phyloP scores from a whole-genome alignment of 2,329 filamentous ascomycete species.

The Curvularia eragrostidis region DNA sequence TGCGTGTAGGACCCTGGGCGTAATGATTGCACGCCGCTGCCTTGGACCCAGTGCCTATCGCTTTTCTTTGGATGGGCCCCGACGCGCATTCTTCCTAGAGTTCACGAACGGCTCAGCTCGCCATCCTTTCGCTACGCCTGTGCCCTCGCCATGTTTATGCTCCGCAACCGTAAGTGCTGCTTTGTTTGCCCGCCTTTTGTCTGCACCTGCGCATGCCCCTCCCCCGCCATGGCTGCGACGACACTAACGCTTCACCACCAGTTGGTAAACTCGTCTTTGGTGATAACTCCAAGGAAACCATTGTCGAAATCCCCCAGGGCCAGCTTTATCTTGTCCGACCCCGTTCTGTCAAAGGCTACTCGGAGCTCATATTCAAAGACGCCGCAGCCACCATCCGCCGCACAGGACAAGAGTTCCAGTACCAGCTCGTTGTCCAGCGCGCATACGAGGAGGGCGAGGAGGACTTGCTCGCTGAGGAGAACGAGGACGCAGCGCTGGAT shows the following conservation, averaged over 20 bases:
- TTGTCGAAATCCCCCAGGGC: slow-evolving; percentile 93
- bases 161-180: slow-evolving; percentile 48
- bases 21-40: slow-evolving; percentile 24
- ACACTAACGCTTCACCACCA: slow-evolving; percentile 51
- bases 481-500: slow-evolving; percentile 79
- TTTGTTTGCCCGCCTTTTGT: slow-evolving; percentile 12
- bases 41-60: slow-evolving; percentile 16
- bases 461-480: slow-evolving; percentile 87
- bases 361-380: slow-evolving; percentile 98
- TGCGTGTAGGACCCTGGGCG: slow-evolving; percentile 23
- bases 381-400: slow-evolving; percentile 88
- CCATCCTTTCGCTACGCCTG: slow-evolving; percentile 13
- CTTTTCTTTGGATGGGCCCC: slow-evolving; percentile 23
- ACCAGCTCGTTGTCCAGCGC: slow-evolving; percentile 94
- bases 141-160: slow-evolving; percentile 49
- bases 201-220: slow-evolving; percentile 31
- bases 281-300: slow-evolving; percentile 85
- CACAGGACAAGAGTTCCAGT: slow-evolving; percentile 94
- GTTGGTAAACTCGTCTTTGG: slow-evolving; percentile 93
- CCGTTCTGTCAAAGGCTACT: slow-evolving; percentile 94
- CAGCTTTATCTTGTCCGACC: slow-evolving; percentile 97
- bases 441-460: slow-evolving; percentile 98
- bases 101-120: slow-evolving; percentile 29
- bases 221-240: slow-evolving; percentile 35
- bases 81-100: slow-evolving; percentile 24